Percentiles rank a stretch among this genome's conserved stretches.
Evolutionary conservation across 2,329 filamentous ascomycete genomes (phyloP).

Genomic region (Colletotrichum viniferum): DNA sequence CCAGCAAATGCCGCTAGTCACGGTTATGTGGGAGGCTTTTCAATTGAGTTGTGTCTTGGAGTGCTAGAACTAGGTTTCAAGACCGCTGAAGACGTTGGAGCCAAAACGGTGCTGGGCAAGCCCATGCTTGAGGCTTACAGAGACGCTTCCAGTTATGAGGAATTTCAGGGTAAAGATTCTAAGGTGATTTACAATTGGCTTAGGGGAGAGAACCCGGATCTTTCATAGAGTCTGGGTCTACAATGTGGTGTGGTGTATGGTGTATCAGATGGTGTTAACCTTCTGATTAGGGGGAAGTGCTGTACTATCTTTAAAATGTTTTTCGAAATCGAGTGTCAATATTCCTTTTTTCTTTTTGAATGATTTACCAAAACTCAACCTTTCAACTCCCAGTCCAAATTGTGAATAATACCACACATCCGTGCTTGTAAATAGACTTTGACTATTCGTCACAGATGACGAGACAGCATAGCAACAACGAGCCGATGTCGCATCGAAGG

Average conservation of each 20-base stretch:
- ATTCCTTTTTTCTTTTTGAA: neutral
- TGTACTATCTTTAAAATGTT: neutral
- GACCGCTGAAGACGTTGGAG: neutral
- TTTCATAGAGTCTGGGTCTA: neutral
- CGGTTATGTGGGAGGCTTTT: neutral
- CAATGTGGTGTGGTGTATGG: neutral
- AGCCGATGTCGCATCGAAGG: neutral
- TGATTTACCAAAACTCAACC: neutral
- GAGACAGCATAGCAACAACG: neutral
- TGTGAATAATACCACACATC: neutral
- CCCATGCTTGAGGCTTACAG: neutral
- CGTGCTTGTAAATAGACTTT: neutral
- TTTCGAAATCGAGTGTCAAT: neutral
- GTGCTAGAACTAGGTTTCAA: slow-evolving; percentile 17
- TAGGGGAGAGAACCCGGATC: neutral
- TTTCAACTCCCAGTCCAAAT: neutral
- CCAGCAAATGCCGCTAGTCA: slow-evolving; percentile 12
- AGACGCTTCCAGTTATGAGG: neutral
- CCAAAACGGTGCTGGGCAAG: neutral
- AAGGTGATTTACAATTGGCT: neutral
- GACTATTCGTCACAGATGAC: neutral
- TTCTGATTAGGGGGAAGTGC: neutral
- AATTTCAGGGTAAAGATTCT: neutral
- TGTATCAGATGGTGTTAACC: neutral
- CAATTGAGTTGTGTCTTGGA: slow-evolving; percentile 19